These are phyloP conservation scores for Eucalyptus polybractea DNA, from an alignment of 345 rosid species.

Conservation along the genomic window DNA sequence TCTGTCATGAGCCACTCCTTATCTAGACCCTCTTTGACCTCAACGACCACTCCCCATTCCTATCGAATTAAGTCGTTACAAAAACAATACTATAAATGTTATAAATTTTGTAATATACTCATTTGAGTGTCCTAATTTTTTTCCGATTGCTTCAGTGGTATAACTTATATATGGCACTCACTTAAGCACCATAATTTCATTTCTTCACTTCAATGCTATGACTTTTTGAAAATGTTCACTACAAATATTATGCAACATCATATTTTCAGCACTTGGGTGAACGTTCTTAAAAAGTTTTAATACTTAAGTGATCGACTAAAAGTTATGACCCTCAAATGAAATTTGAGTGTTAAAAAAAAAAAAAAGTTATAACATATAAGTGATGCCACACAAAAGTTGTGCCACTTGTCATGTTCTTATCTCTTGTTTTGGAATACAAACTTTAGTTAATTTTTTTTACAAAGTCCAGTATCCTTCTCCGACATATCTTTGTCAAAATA, in stretches of 20 bases:
- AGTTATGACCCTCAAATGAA: rapidly evolving
- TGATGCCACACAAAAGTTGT: neutral
- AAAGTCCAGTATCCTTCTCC: neutral
- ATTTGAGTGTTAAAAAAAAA: too few relatives aligned
- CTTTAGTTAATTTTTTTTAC: neutral
- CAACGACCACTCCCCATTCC: rapidly evolving
- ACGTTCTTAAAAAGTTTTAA: rapidly evolving
- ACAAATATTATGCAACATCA: too few relatives aligned
- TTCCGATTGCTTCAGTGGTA: too few relatives aligned
- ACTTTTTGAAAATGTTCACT: too few relatives aligned
- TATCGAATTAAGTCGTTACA: too few relatives aligned
- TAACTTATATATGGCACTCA: neutral
- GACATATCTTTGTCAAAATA: neutral
- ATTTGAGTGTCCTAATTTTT: too few relatives aligned
- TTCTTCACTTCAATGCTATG: neutral
- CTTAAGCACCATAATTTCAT: too few relatives aligned
- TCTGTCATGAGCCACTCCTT: rapidly evolving
- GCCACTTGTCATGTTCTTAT: neutral
- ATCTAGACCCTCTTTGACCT: too few relatives aligned
- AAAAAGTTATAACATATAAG: too few relatives aligned
- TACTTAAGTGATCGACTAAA: rapidly evolving
- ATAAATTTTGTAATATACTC: too few relatives aligned
- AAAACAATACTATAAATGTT: too few relatives aligned
- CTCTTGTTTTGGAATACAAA: neutral
- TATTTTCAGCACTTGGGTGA: too few relatives aligned